Evolutionary conservation across 441 rosid genomes (phyloP), one percentile per base, ranked within the genome.

Genomic region (Raphanus hybrid): DNA sequence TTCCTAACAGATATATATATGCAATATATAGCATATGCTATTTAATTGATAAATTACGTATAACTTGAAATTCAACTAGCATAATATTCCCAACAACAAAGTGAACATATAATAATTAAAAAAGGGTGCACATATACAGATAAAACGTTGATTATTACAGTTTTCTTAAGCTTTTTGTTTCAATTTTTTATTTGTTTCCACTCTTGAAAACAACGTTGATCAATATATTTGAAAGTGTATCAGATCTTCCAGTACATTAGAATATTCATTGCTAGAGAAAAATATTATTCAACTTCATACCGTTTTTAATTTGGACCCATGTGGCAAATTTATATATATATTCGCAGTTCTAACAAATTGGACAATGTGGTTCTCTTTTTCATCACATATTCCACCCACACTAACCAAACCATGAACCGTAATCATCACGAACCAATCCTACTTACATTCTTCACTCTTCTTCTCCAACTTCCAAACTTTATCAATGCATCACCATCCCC

Each of bases 401-500:
- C 26, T 11, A 67, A 69, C 71, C 27, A 60, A 73, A 67, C 64
- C 69, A 80, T 80, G 79, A 70, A 27, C 32, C 41, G 20, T 75
- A 70, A 58, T 20, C 78, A 16, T 15, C 35, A 37, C 55, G 52
- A 52, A 74, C 66, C 64, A 43, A 79, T 35, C 43, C 1, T 75
- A 63, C 54, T 69, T 16, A 26, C 73, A 75, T 54, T 55, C 75
- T 3, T 81, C 43, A 48, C 50, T 64, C 39, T 81, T 64, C 59
- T 69, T 54, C 52, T 74, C 27, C 78, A 73, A 35, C 39, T 69
- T 15, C 52, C 6, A 67, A 45, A 12, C 64, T 58, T 52, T 35
- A 67, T 14, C 67, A 71, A 76, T 67, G 76, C 81, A 43, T 58
- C 48, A 37, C 50, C 62, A 29, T 72, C 78, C 14, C 81, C 78